Percentiles rank a stretch among this genome's conserved stretches.
Conservation (phyloP, 805 yeast species). For the Metschnikowia similis region DNA sequence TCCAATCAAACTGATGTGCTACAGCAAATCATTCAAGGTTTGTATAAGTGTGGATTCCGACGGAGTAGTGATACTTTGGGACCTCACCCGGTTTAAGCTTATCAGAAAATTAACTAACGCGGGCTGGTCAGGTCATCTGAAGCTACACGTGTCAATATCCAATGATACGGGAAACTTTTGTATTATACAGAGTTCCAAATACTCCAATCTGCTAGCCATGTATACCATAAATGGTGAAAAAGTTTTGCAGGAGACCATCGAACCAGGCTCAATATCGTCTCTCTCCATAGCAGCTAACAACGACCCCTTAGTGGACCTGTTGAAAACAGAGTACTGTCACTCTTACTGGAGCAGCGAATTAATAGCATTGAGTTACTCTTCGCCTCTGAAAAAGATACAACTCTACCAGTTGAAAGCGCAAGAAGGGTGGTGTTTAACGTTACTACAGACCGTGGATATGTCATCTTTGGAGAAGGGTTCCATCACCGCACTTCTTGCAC, state of each 20-base stretch:
- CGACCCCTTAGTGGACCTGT: constrained; percentile 23
- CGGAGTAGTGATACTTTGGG: constrained; percentile 65
- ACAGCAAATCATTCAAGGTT: constrained; percentile 50
- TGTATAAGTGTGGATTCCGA: constrained; percentile 50
- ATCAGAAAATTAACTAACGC: constrained; percentile 36
- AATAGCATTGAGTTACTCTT: constrained; percentile 26
- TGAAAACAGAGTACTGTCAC: constrained; percentile 23
- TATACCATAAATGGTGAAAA: constrained; percentile 54
- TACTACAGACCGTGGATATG: constrained; percentile 9
- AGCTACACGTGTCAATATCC: constrained; percentile 41
- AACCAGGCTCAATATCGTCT: constrained; percentile 18
- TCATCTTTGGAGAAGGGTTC: constrained; percentile 5
- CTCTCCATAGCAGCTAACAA: constrained; percentile 30
- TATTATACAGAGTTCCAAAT: constrained; percentile 21
- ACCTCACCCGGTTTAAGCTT: constrained; percentile 47
- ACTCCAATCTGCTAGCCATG: constrained; percentile 25
- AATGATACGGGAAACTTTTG: constrained; percentile 54
- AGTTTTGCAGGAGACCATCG: constrained; percentile 23
- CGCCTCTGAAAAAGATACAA: constrained; percentile 14
- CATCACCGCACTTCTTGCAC: constrained; percentile 28
- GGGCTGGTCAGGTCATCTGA: constrained; percentile 17
- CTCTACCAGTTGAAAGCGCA: constrained; percentile 20
- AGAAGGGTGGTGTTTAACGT: not conserved
- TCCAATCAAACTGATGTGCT: constrained; percentile 42
- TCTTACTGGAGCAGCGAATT: constrained; percentile 36